Conservation (phyloP, 2,329 filamentous ascomycete species). For the Aspergillus jensenii region DNA sequence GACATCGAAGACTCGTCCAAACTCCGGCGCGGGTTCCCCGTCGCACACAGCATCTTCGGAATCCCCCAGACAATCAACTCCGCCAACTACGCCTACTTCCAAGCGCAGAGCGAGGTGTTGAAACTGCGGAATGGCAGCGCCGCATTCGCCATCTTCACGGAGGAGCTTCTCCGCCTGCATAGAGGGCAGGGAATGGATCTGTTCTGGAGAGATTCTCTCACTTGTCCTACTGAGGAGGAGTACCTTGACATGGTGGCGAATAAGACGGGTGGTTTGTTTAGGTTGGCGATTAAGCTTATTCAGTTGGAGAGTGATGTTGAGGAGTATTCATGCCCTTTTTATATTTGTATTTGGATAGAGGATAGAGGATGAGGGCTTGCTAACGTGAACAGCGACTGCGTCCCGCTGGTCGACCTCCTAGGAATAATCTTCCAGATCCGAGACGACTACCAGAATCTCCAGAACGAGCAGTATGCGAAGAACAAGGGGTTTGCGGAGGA, state of each 20-base stretch:
- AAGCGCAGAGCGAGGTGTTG: background rate
- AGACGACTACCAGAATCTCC: constrained; percentile 5
- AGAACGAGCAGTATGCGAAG: background rate
- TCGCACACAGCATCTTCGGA: constrained; percentile 7
- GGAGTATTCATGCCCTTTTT: no score
- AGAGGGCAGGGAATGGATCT: constrained; percentile 8
- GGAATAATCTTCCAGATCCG: constrained; percentile 7
- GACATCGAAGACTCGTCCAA: constrained; percentile 9
- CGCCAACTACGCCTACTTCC: constrained; percentile 2
- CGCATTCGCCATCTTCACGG: no score
- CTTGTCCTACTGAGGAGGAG: background rate
- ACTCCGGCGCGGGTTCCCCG: background rate
- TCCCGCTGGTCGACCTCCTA: background rate
- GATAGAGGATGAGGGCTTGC: no score
- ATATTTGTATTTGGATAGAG: no score
- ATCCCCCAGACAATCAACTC: constrained; percentile 2
- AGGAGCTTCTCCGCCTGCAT: background rate
- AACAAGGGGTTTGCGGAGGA: constrained; percentile 13
- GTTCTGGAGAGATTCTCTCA: background rate
- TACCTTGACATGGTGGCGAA: constrained; percentile 9
- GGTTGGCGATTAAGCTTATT: background rate
- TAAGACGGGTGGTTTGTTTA: constrained; percentile 10
- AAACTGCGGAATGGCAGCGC: background rate
- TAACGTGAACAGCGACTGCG: no score
- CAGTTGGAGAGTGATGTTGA: background rate